Base-by-base conservation (phyloP, 202 grass and related monocot genomes). In the Cymbopogon flexuosus region DNA sequence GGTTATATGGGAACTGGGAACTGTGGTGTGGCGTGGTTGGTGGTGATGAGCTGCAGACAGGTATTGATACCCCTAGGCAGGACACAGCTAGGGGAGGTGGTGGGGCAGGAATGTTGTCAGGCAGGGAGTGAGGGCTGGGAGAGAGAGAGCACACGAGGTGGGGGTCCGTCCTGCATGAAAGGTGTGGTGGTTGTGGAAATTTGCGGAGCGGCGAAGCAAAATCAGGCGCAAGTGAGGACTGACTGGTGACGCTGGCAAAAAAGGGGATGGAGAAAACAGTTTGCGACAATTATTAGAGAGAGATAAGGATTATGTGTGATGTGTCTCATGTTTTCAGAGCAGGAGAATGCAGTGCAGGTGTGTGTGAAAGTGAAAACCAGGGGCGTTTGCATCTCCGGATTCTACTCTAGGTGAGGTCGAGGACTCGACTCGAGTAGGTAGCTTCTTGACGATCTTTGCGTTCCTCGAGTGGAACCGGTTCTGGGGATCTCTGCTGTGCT, bases 151-250 rank as follows among this genome's bases (percentile, higher is more conserved):
- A 22, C 34, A n/a, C 43, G 59, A 16, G 60, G 61, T 3, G 51
- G 62, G 70, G 77, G n/a, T 47, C 23, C 2, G 69, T 59, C 33
- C 57, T 70, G 19, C 47, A 68, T 39, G 76, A 67, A 85, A 0
- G 36, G 78, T 8, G 41, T n/a, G 79, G 87, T 86, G 66, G 87
- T 89, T 89, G 66, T 45, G 49, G 79, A 83, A 84, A 69, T 69
- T 88, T 83, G 87, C 79, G 73, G 83, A 63, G 21, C 23, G 51
- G 67, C 78, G 47, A 89, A 83, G 87, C 87, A 86, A 89, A 85
- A 89, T 74, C 83, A 40, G 67, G 41, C 40, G 40, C 45, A 8
- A 24, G 74, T 11, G 59, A 78, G 63, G 70, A 83, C 86, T 80
- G 27, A 65, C 31, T 1, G 31, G 31, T 33, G 31, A 33, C 15